Base-by-base conservation (phyloP, 108 stramenopile species). In the Nannochloropsis granulata region DNA sequence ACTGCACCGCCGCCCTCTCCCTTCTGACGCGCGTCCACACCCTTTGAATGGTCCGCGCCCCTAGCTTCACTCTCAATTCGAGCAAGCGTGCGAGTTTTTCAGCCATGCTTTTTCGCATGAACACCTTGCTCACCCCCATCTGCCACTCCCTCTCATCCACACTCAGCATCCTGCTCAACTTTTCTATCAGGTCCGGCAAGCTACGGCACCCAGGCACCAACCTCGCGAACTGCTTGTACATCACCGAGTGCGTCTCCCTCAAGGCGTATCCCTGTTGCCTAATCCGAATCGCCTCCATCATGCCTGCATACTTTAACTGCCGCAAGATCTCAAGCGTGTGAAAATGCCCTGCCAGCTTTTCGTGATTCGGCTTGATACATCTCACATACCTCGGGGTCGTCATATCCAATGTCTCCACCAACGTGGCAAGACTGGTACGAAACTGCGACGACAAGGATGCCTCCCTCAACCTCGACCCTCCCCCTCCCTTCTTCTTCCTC, bases 231-330 rank as follows among this genome's bases (percentile, higher is more conserved):
- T 81, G 79, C 43, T 83, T 80, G 24, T 79, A 44, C 82, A 86
- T 83, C 42, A 79, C 80, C 45, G 82, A 82, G 45, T 86, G 82
- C 23, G 79, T 44, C 56, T 83, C 86, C 12, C 86, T 79, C 80
- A 83, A 79, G 10, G 83, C 86, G 83, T 83, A 86, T 23, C 86
- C 86, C 86, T 96, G 94, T 71, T 95, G 91, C 13, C 98, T 93
- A 86, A 98, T 96, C 24, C 96, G 93, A 82, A 98, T 95, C 42
- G 97, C 94, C 90, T 98, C 98, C 94, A 98, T 94, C 96, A 97
- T 97, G 81, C 98, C 98, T n/a, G 96, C 94, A 87, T 97, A 97
- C 83, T 95, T 92, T 12, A 98, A 91, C 89, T 98, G 98, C 81
- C 93, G 86, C 44, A 97, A 83, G 24, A 45, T 56, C 23, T 82